Base-by-base conservation (phyloP, 1,139 yeast species). In the Magnusiomyces magnusii region DNA sequence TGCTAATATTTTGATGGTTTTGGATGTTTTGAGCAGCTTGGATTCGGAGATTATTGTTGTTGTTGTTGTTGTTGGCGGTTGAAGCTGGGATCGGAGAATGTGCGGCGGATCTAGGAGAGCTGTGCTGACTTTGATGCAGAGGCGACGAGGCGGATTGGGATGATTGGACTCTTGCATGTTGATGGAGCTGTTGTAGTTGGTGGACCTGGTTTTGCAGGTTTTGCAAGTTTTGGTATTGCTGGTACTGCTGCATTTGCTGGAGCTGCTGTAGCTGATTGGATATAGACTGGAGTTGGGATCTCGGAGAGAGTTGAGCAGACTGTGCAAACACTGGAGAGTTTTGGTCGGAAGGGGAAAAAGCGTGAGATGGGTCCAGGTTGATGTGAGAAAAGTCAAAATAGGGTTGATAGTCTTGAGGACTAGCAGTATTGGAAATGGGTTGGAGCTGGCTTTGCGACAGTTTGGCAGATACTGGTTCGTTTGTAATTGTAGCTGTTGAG, bases 131-230 rank as follows among this genome's bases (percentile, higher is more conserved):
- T 39, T 39, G 44, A 10, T 39, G 44, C 19, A 39, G 17, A 9
- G 44, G 44, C 3, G 44, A 39, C 19, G 44, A 39, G 3, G 19
- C 44, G 19, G 44, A 3, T 10, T 39, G 44, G 44, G 10, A 9
- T 39, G 44, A 3, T 10, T 3, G 19, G 19, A 39, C 3, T 39
- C 7, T 3, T 3, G 49, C 9, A 21, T 9, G 27, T 23, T 44
- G 49, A 9, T 44, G 49, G 7, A 21, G 41, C 3, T 50, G 39
- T 19, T 50, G 53, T 5, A 50, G 41, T 25, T 50, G 53, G 23
- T 50, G 53, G 24, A 50, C 17, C 17, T 50, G 53, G 25, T 31
- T 50, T 50, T 50, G 53, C n/a, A 28, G n/a, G 27, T 41, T 13
- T 41, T 41, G 47, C 5, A 41, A 5, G 21, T 44, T 44, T 44